Base-by-base conservation (phyloP, 257 asterid species). In the Capsicum rhomboideum region DNA sequence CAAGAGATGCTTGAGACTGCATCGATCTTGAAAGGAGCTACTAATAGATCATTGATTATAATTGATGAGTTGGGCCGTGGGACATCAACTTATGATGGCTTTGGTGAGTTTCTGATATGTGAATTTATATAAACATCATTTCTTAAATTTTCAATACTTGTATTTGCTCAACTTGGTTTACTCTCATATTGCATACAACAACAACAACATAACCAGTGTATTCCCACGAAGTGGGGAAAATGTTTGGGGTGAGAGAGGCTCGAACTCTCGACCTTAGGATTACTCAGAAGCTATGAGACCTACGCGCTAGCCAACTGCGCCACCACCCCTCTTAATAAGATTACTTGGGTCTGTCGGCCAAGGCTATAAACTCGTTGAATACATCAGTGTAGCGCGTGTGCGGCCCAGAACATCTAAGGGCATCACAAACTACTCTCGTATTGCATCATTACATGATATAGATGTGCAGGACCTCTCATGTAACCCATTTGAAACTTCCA, bases 1-100 rank as follows among this genome's bases (percentile, higher is more conserved):
- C 99, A 96, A 93, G 98, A 96, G 89, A 96, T 96, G 99, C 96
- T 96, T 16, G 99, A 96, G 92, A 96, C 99, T 69, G 99, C 99
- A 75, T 94, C 99, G 50, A 96, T 96, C 90, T 90, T 96, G 92
- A 96, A 92, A 89, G 98, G 99, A 89, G 98, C 98, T 86, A 93
- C 98, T 37, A 89, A 89, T 79, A 96, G 90, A 88, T 96, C 99
- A 13, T 85, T 96, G 86, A 91, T 96, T 82, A 93, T 96, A 84
- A 90, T 96, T 86, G 99, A 96, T 83, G 99, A 96, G 91, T 89
- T 96, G 90, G 99, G 99, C 80, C 99, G 99, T 83, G 99, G 98
- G 82, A 94, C 99, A 12, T 94, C 99, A 53, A 96, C 99, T 67
- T 96, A 94, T 88, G 99, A 96, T 89, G 99, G 99, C 82, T 96